Evolutionary conservation across 768 basidiomycete species (phyloP), one percentile per base, ranked within the genome.

Genomic region (Tricholoma sp.): DNA sequence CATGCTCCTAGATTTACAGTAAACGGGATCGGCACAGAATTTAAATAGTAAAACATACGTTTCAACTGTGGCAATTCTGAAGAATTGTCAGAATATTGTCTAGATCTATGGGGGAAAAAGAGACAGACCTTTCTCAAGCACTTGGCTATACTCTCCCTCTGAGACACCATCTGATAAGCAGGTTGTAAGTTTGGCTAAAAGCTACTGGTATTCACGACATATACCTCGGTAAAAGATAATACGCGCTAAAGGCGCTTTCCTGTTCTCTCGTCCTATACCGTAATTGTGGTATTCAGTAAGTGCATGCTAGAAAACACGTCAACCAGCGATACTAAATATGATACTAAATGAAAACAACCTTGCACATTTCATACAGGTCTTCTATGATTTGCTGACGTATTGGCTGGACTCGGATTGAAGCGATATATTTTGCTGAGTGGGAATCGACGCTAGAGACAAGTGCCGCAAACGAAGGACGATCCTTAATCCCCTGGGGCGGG

Each of bases 381-480:
- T 81, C 80, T 8, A 92, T 90, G 50, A 89, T 83, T 58, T 91
- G 90, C 55, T 79, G 76, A 0, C 85, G 75, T 1, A 82, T 81
- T 0, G 60, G 73, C 66, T 91, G 89, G 0, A 86, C 83, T 1
- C 73, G 71, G 35, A 76, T 82, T 2, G 76, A 81, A 0, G 75
- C 74, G 9, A 75, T 68, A 57, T 90, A 92, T 62, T 88, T 88
- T 1, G 87, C 83, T 1, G 78, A 78, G 56, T 86, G 78, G 0
- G 79, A 76, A 65, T 92, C 91, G 19, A 92, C 83, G 57, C 83
- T 91, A 4, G 78, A 87, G 5, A 92, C 90, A 3, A 92, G 75
- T 0, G 88, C 74, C 0, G 89, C 84, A 66, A 86, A 91, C 0
- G 89, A 92, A 0, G 90, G 90, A 0, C 85, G 79, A 3, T 81